Evolutionary conservation across 805 yeast species (phyloP).

Genomic region (Pichia rugopelliculosa): DNA sequence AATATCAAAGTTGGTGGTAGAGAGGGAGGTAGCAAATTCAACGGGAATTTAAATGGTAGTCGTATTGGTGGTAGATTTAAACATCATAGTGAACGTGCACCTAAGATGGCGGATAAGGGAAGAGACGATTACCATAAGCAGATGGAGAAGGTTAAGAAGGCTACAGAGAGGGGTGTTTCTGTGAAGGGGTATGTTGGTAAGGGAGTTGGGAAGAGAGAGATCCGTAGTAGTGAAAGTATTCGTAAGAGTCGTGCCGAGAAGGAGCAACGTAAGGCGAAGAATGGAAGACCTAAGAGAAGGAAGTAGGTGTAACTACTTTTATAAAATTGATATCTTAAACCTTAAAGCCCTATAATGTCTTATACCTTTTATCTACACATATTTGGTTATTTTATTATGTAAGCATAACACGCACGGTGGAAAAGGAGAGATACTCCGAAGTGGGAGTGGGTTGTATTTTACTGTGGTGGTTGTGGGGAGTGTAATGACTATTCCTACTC

Average conservation of each 20-base stretch:
- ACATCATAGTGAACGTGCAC: slow-evolving; percentile 72
- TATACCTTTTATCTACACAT: no score
- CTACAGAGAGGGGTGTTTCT: slow-evolving; percentile 62
- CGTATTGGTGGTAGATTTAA: slow-evolving; percentile 46
- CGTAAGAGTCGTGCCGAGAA: slow-evolving; percentile 63
- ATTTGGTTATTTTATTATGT: no score
- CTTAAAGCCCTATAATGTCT: not conserved
- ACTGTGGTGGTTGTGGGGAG: no score
- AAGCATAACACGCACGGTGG: no score
- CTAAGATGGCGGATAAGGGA: slow-evolving; percentile 81
- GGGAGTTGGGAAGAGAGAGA: slow-evolving; percentile 44
- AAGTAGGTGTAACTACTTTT: no score
- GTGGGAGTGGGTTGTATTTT: no score
- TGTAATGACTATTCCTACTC: no score
- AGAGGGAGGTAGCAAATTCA: slow-evolving; percentile 24
- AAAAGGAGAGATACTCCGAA: no score
- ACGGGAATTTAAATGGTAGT: slow-evolving; percentile 30
- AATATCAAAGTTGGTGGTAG: slow-evolving; percentile 41
- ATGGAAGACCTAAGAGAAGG: slow-evolving; percentile 64
- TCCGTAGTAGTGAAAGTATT: slow-evolving; percentile 65
- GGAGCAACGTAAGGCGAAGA: slow-evolving; percentile 76
- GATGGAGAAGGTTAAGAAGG: slow-evolving; percentile 73
- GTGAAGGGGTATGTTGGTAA: slow-evolving; percentile 59
- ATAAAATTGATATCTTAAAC: not conserved
- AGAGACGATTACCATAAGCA: slow-evolving; percentile 83